Conservation (phyloP, 176 grass and related monocot genomes). For the Aegilops speltoides region DNA sequence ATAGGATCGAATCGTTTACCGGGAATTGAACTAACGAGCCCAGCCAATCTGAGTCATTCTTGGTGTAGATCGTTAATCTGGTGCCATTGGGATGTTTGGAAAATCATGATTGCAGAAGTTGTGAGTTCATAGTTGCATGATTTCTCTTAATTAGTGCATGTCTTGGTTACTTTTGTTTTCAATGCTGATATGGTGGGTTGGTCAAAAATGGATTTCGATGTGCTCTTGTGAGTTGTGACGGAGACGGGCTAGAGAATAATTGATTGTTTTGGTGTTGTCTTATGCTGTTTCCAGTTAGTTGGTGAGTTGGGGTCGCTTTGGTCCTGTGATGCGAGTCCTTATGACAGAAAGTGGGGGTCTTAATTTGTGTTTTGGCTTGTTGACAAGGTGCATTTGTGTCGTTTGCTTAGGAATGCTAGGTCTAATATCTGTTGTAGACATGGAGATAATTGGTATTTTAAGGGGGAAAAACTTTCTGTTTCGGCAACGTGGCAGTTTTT, state of each 20-base stretch:
- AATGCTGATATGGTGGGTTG: neutral
- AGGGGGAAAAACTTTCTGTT: neutral
- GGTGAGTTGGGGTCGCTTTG: neutral
- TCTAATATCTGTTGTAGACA: neutral
- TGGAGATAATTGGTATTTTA: constrained; percentile 11
- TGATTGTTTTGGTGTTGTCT: neutral
- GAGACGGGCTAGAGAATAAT: neutral
- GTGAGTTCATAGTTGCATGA: neutral
- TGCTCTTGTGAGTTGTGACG: neutral
- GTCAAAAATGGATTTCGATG: constrained; percentile 6
- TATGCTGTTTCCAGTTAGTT: constrained; percentile 1
- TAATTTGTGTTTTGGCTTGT: constrained; percentile 2
- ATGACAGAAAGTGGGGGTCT: neutral
- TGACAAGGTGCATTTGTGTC: constrained; percentile 11
- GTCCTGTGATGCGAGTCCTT: constrained; percentile 4
- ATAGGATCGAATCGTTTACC: constrained; percentile 19
- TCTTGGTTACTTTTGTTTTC: neutral
- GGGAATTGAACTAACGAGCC: neutral
- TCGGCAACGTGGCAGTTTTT: neutral
- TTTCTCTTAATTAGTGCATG: neutral
- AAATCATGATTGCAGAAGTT: neutral
- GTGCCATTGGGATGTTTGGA: neutral
- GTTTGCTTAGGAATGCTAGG: constrained; percentile 6
- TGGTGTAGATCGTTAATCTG: constrained; percentile 8
- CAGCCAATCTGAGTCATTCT: neutral